Evolutionary conservation across 2,329 filamentous ascomycete species (phyloP), one percentile per base, ranked within the genome.

Genomic region (Botrytis deweyae): DNA sequence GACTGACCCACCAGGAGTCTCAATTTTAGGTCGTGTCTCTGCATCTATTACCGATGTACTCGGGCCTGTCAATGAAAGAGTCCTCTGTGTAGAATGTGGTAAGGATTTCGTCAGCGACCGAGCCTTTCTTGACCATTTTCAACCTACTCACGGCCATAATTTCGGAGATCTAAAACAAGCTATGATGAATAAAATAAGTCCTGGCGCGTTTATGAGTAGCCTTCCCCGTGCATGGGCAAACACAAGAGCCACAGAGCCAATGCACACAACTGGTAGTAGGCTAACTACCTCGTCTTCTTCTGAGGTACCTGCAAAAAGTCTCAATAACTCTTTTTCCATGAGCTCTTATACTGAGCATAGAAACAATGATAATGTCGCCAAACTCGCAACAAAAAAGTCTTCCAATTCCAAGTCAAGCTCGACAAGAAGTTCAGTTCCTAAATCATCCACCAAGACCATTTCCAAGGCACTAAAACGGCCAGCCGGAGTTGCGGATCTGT

Each of bases 331-430:
- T 66, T 25, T 1, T 49, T 66, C 12, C 2, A 18, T 18, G 10
- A 25, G 10, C 25, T n/a, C 20, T n/a, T 1, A n/a, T 1, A 4
- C 3, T 29, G 10, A 46, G 1, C 25, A 16, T 7, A 1, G 7
- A 36, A 25, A 6, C 25, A 1, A 25, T 3, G 38, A 36, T 7
- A 12, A 8, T 14, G 3, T 38, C 22, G 44, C 36, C 5, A 12
- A 55, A 16, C 4, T 1, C 14, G 46, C 18, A 22, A 29, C 49
- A 22, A 52, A 4, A 8, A 22, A 63, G 14, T 3, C 29, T n/a
- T 40, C 2, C 16, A 29, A 7, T 25, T 4, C 7, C 22, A 4
- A 44, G 6, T n/a, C 14, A 3, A 44, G 38, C 6, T 20, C 18
- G 42, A n/a, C 22, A 18, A 3, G 1, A 14, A 33, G 2, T n/a